Conservation (phyloP, 2,329 filamentous ascomycete species). For the Exophiala mesophila region DNA sequence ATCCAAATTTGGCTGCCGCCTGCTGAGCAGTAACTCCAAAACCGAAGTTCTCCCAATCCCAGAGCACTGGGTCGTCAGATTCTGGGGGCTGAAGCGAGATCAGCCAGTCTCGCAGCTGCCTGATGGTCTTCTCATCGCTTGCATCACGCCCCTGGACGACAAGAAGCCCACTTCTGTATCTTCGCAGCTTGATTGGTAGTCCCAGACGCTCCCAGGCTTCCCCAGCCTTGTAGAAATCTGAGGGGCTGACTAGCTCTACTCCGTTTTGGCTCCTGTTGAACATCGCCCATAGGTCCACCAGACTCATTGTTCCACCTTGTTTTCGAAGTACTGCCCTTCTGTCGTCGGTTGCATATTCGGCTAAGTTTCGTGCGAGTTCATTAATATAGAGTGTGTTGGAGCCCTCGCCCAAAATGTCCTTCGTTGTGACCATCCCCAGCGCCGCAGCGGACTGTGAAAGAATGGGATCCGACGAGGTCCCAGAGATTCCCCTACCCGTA, state of each 20-base stretch:
- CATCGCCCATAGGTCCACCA: slow-evolving; percentile 88
- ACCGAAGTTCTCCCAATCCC: slow-evolving; percentile 75
- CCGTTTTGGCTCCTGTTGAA: slow-evolving; percentile 92
- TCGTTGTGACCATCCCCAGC: slow-evolving; percentile 85
- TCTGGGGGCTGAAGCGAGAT: slow-evolving; percentile 55
- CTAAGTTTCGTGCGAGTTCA: slow-evolving; percentile 75
- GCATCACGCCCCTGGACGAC: slow-evolving; percentile 85
- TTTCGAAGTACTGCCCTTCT: slow-evolving; percentile 68
- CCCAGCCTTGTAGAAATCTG: slow-evolving; percentile 87
- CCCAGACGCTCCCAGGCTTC: slow-evolving; percentile 81
- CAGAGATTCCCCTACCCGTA: slow-evolving; percentile 48
- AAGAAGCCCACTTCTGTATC: slow-evolving; percentile 89
- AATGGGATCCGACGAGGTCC: slow-evolving; percentile 62
- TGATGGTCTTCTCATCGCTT: slow-evolving; percentile 85
- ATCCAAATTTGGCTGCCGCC: slow-evolving; percentile 82
- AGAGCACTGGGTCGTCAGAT: slow-evolving; percentile 60
- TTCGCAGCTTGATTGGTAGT: slow-evolving; percentile 77
- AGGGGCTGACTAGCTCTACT: slow-evolving; percentile 86
- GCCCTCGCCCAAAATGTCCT: slow-evolving; percentile 79
- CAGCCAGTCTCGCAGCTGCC: slow-evolving; percentile 71
- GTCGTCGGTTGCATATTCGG: slow-evolving; percentile 86
- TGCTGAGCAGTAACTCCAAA: slow-evolving; percentile 86
- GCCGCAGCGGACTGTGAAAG: slow-evolving; percentile 78
- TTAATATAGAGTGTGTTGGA: slow-evolving; percentile 83
- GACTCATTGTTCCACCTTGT: slow-evolving; percentile 80